Evolutionary conservation across 2,329 filamentous ascomycete species (phyloP).

Genomic region (Neonectria hederae): DNA sequence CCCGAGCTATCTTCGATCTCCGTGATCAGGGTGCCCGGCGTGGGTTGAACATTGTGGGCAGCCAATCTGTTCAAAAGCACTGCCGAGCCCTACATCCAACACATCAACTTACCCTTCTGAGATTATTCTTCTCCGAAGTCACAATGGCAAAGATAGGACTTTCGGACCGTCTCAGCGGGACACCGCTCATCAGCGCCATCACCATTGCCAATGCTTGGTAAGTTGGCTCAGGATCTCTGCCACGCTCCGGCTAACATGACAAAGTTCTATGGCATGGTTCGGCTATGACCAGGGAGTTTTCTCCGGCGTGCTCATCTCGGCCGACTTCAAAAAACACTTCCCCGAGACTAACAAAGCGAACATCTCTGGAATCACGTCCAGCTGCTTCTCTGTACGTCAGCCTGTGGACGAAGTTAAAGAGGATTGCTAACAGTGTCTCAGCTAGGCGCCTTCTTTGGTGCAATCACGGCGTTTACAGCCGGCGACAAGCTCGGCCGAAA

Average conservation of each 20-base stretch:
- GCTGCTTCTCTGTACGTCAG: slow-evolving; percentile 53
- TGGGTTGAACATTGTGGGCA: background rate
- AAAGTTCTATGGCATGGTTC: slow-evolving; percentile 46
- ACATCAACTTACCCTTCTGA: background rate
- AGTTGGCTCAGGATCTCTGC: background rate
- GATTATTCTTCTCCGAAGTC: background rate
- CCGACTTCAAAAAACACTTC: slow-evolving; percentile 51
- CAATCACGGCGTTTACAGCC: slow-evolving; percentile 42
- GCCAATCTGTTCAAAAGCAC: background rate
- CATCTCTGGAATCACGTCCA: slow-evolving; percentile 56
- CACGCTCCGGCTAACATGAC: background rate
- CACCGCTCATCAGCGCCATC: slow-evolving; percentile 36
- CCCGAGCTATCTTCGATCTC: background rate
- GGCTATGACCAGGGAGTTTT: slow-evolving; percentile 53
- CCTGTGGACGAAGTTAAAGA: no score
- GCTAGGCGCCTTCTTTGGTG: slow-evolving; percentile 48
- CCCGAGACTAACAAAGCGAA: slow-evolving; percentile 50
- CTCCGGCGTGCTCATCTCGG: slow-evolving; percentile 53
- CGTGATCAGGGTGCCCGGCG: background rate
- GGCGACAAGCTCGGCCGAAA: slow-evolving; percentile 48
- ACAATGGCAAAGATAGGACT: slow-evolving; percentile 24
- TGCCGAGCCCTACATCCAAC: background rate
- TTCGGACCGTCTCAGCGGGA: slow-evolving; percentile 33
- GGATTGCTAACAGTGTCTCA: slow-evolving; percentile 10
- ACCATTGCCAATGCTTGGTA: slow-evolving; percentile 42